A percentile compares a stretch with the other conserved stretches of the same genome.
Conservation (phyloP, 495 filamentous ascomycete genomes). For the Annulohypoxylon bovei region DNA sequence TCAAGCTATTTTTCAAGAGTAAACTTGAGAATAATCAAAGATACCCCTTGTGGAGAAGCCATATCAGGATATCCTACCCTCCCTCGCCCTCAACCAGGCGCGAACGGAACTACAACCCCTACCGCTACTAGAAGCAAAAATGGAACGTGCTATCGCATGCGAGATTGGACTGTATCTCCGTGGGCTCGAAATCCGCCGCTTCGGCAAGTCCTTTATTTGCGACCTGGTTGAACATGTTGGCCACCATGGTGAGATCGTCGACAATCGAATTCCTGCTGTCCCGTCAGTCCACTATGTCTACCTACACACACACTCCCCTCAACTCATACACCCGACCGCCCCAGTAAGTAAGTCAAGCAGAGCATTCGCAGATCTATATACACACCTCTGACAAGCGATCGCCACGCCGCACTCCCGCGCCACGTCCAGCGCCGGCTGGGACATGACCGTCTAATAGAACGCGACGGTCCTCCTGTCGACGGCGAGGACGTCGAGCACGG, state of each 20-base stretch:
- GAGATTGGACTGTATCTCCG: background rate
- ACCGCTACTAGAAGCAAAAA: background rate
- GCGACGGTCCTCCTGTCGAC: background rate
- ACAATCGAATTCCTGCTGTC: background rate
- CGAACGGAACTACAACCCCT: background rate
- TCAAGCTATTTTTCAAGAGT: too few species aligned
- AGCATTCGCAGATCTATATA: background rate
- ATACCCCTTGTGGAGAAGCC: too few species aligned
- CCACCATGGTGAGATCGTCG: background rate
- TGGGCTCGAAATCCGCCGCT: background rate
- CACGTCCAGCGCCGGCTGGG: background rate
- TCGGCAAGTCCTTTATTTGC: background rate
- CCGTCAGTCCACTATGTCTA: too few species aligned
- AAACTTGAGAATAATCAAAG: too few species aligned
- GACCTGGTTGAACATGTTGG: background rate
- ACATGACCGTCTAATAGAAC: background rate
- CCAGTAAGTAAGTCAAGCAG: background rate
- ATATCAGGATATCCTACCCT: background rate
- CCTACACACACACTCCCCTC: background rate
- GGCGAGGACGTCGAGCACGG: background rate
- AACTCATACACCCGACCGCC: background rate
- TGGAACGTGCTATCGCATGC: background rate
- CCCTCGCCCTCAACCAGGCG: background rate
- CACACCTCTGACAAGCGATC: slow-evolving; percentile 11
- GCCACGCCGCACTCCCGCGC: background rate